These are phyloP conservation scores for Auricularia sp. DNA, from an alignment of 768 basidiomycete genomes.

Conservation along the genomic window DNA sequence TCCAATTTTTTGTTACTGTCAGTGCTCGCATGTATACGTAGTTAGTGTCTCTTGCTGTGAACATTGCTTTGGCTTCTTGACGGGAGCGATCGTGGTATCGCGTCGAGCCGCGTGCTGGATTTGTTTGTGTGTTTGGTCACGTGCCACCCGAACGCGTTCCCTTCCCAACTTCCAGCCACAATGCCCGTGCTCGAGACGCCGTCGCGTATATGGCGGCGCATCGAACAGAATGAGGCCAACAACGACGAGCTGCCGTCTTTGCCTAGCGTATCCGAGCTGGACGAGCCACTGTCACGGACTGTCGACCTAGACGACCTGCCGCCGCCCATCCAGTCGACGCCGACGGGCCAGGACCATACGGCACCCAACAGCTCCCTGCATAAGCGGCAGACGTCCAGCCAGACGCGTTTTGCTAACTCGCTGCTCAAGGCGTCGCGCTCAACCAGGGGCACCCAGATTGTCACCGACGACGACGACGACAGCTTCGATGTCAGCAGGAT, in stretches of 20 bases:
- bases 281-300: constrained; percentile 32
- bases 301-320: constrained; percentile 31
- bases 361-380: constrained; percentile 23
- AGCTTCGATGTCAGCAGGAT: constrained; percentile 56
- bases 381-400: constrained; percentile 36
- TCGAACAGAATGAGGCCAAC: constrained; percentile 51
- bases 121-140: background rate
- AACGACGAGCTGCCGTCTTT: constrained; percentile 71
- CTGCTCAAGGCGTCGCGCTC: constrained; percentile 31
- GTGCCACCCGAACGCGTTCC: background rate
- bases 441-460: constrained; percentile 17
- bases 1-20: too few species aligned
- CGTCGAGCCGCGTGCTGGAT: background rate
- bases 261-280: constrained; percentile 63
- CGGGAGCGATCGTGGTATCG: background rate
- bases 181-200: constrained; percentile 50
- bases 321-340: constrained; percentile 59
- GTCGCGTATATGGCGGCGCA: constrained; percentile 75
- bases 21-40: background rate
- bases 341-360: constrained; percentile 19
- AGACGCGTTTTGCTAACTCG: constrained; percentile 42
- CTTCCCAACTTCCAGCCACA: background rate
- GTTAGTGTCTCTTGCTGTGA: background rate
- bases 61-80: background rate
- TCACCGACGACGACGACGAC: constrained; percentile 24